Base-by-base conservation (phyloP, 805 yeast species). In the Candida maesae region DNA sequence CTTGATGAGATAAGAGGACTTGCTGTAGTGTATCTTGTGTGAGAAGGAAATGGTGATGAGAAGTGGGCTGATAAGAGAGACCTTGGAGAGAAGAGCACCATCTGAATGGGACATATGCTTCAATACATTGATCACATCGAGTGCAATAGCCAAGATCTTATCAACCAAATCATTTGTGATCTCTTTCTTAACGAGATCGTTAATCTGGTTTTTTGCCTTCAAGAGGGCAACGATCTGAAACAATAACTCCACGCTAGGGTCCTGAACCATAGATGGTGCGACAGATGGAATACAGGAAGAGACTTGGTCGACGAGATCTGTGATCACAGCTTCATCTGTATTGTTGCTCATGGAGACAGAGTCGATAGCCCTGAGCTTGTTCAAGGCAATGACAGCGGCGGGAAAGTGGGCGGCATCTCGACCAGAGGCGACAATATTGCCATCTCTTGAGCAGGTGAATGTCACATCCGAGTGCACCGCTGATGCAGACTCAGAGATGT, bases 1-100 rank as follows among this genome's bases (percentile, higher is more conserved):
- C 21, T 50, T 57, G 30, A 49, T 36, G 23, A 55, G 36, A 11
- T 35, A 27, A 11, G 43, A 17, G 11, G 42, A 43, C 23, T 33
- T 35, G 6, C 37, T n/a, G 33, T 46, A 33, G 24, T 49, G 49
- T 17, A 53, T 15, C 26, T 46, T 52, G 41, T 33, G 49, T 2
- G 59, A 33, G 25, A 54, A 50, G 2, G 61, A 57, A 21, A 54
- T 50, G 1, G 52, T 39, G 18, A 55, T 51, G 14, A 57, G 32
- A 11, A 57, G 34, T 6, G 60, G 60, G 26, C 50, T 47, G 26
- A 57, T 44, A 16, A 57, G 45, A 0, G 57, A 53, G 12, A 41
- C 39, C 12, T 25, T 39, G 6, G 41, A 29, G 18, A 55, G 34
- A 11, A 55, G 33, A 2, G 2, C 2, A n/a, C 41, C 41, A 10